These are phyloP conservation scores for Adiantum capillusveneris DNA, from an alignment of 75 land plant species.

Conservation along the genomic window DNA sequence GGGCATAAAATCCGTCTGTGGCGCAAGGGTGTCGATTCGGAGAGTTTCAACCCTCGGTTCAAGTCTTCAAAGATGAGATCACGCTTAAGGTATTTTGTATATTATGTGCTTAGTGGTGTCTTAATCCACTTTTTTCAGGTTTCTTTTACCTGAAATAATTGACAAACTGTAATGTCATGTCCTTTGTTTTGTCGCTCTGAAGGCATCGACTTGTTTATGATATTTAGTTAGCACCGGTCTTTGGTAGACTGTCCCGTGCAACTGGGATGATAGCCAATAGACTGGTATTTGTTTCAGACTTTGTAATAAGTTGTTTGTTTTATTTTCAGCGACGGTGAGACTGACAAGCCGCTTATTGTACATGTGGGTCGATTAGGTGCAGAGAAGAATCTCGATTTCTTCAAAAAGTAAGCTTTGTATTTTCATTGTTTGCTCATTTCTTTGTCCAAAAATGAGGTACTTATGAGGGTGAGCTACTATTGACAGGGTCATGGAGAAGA, in stretches of 20 bases:
- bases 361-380: slow-evolving; percentile 96
- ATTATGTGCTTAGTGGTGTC: neutral
- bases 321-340: slow-evolving; percentile 56
- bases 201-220: too few relatives aligned
- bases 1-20: slow-evolving; percentile 93
- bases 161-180: too few relatives aligned
- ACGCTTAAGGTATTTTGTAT: slow-evolving; percentile 58
- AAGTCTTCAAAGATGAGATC: slow-evolving; percentile 62
- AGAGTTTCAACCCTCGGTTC: slow-evolving; percentile 85
- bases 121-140: too few relatives aligned
- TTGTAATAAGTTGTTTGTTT: too few relatives aligned
- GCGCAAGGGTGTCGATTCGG: slow-evolving; percentile 98
- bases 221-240: too few relatives aligned
- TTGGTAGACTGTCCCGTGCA: too few relatives aligned
- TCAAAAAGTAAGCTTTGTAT: slow-evolving; percentile 55
- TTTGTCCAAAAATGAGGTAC: neutral
- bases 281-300: too few relatives aligned
- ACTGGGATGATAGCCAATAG: too few relatives aligned
- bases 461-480: neutral
- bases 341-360: slow-evolving; percentile 74
- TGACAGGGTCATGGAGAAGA: slow-evolving; percentile 79
- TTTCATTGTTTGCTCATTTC: slow-evolving; percentile 7
- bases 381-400: slow-evolving; percentile 91
- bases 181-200: too few relatives aligned
- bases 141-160: too few relatives aligned